These are phyloP conservation scores for Cichorium intybus DNA, from an alignment of 140 eudicot species.

Conservation along the genomic window DNA sequence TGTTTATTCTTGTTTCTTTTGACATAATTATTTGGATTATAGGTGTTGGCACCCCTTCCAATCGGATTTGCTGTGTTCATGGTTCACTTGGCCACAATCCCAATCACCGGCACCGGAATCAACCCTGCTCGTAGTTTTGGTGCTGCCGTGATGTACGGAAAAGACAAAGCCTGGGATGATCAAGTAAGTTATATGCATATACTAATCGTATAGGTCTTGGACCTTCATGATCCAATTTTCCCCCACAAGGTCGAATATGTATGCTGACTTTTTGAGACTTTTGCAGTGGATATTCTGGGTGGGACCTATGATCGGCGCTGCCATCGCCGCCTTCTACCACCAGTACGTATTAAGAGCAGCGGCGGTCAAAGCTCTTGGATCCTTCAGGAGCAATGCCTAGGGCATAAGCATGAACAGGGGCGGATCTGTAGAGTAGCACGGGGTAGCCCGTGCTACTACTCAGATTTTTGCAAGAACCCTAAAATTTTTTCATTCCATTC, in stretches of 20 bases:
- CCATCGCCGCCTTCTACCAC: constrained; percentile 82
- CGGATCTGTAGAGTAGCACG: too few species aligned
- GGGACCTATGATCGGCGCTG: constrained; percentile 87
- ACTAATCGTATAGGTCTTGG: background rate
- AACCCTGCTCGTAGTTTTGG: constrained; percentile 89
- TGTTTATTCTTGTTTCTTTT: background rate
- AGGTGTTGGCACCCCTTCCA: constrained; percentile 58
- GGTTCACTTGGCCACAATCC: constrained; percentile 55
- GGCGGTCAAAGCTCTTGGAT: constrained; percentile 71
- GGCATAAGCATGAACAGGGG: background rate
- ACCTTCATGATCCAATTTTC: background rate
- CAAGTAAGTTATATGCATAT: constrained; percentile 37
- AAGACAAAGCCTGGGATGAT: constrained; percentile 67
- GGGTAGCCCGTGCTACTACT: too few species aligned
- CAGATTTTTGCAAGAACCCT: too few species aligned
- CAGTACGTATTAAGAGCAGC: constrained; percentile 64
- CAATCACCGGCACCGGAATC: constrained; percentile 51
- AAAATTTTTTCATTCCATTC: too few species aligned
- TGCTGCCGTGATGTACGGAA: constrained; percentile 66
- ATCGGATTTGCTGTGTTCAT: constrained; percentile 55
- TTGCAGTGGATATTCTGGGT: constrained; percentile 90
- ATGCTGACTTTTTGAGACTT: background rate
- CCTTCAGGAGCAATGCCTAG: constrained; percentile 72
- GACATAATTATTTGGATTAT: background rate
- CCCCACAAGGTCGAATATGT: background rate